Evolutionary conservation across 1,284 basidiomycete species (phyloP).

Genomic region (Xanthoconium separans): DNA sequence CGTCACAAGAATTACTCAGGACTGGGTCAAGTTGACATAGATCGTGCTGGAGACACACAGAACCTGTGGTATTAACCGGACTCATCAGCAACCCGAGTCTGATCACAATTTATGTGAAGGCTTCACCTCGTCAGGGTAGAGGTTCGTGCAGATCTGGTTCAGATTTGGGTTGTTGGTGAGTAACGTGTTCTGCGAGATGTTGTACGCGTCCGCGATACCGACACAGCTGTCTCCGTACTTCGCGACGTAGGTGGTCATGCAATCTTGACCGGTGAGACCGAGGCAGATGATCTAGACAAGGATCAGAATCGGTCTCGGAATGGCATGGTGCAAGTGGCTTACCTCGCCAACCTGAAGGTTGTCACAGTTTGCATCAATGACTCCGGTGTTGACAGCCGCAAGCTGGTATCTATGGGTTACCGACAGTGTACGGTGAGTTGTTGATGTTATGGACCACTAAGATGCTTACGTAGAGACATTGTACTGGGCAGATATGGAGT

Average conservation of each 20-base stretch:
- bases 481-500: conserved; percentile 43
- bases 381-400: conserved; percentile 35
- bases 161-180: conserved; percentile 57
- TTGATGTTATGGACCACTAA: not conserved
- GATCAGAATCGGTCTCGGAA: not conserved
- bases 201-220: conserved; percentile 35
- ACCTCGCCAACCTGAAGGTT: conserved; percentile 37
- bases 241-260: conserved; percentile 39
- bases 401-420: conserved; percentile 39
- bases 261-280: conserved; percentile 44
- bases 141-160: conserved; percentile 45
- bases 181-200: conserved; percentile 42
- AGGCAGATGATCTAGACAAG: conserved; percentile 40
- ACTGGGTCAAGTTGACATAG: conserved; percentile 19
- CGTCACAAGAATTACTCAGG: conserved; percentile 3
- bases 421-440: not conserved
- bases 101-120: not conserved
- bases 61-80: conserved; percentile 14
- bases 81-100: not conserved
- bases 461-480: conserved; percentile 43
- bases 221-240: conserved; percentile 41
- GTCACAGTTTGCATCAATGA: conserved; percentile 36
- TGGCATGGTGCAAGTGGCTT: not conserved
- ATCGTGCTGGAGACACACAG: conserved; percentile 26
- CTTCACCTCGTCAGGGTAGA: conserved; percentile 41